phyloP scores from a whole-genome alignment of 176 grass and related monocot species.

The Carex pumila region DNA sequence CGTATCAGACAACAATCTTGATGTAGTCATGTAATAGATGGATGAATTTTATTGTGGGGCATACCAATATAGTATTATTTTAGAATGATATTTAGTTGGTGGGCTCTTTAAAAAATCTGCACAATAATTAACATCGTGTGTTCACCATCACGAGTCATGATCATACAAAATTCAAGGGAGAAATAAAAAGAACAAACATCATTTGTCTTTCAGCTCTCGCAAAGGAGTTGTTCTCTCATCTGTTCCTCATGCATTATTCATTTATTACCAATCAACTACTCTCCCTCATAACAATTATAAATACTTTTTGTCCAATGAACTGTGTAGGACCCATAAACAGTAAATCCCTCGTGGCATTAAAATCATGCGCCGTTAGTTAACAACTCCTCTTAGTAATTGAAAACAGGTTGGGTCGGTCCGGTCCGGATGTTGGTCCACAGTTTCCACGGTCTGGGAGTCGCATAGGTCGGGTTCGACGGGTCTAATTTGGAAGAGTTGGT shows the following conservation, averaged over 20 bases:
- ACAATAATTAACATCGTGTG: neutral
- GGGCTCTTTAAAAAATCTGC: neutral
- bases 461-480: no score
- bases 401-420: no score
- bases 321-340: neutral
- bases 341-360: neutral
- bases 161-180: neutral
- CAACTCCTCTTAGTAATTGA: neutral
- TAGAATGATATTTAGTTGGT: neutral
- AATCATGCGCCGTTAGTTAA: slow-evolving; percentile 18
- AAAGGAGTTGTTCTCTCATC: neutral
- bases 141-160: neutral
- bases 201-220: neutral
- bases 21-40: no score
- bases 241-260: neutral
- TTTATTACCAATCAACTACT: neutral
- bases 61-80: no score
- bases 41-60: no score
- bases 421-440: no score
- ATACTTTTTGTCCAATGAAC: neutral
- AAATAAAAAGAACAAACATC: neutral
- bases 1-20: no score
- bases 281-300: neutral
- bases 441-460: no score
- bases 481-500: no score